Percentiles rank a stretch among this genome's conserved stretches.
Conservation (phyloP, 768 basidiomycete species). For the Lentinula sp. region DNA sequence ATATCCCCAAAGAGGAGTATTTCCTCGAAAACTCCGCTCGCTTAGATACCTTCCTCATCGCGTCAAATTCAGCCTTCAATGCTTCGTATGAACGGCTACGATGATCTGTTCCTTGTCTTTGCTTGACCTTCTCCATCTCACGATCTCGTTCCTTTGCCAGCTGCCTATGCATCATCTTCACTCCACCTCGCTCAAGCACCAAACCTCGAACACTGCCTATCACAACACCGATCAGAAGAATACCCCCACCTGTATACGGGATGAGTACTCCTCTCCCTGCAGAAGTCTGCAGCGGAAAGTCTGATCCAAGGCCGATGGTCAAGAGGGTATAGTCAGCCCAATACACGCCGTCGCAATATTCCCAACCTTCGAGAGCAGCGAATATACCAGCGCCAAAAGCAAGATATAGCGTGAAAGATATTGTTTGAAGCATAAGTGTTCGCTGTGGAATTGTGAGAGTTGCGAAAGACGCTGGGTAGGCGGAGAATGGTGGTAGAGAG, state of each 20-base stretch:
- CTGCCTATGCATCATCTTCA: conserved; percentile 24
- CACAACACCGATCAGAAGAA: conserved; percentile 30
- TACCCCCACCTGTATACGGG: conserved; percentile 31
- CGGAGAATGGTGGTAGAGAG: conserved; percentile 26
- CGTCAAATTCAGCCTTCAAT: conserved; percentile 23
- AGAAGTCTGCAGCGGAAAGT: conserved; percentile 25
- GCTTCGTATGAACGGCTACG: background rate
- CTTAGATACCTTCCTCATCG: conserved; percentile 28
- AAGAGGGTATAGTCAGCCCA: conserved; percentile 38
- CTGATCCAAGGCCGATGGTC: conserved; percentile 33
- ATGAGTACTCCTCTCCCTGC: conserved; percentile 25
- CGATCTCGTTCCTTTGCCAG: conserved; percentile 26
- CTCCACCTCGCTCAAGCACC: conserved; percentile 29
- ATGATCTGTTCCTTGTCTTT: background rate
- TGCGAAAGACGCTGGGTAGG: conserved; percentile 21
- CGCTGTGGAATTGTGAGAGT: conserved; percentile 32
- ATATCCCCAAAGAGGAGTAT: conserved; percentile 22
- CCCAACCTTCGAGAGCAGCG: conserved; percentile 27
- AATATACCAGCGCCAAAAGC: conserved; percentile 32
- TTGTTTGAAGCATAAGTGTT: conserved; percentile 37
- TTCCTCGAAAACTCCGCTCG: conserved; percentile 17
- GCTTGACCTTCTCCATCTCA: conserved; percentile 12
- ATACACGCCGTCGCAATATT: conserved; percentile 31
- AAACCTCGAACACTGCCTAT: conserved; percentile 30
- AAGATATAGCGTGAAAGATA: conserved; percentile 31